Evolutionary conservation across 805 yeast species (phyloP).

Genomic region (Candida awuae): DNA sequence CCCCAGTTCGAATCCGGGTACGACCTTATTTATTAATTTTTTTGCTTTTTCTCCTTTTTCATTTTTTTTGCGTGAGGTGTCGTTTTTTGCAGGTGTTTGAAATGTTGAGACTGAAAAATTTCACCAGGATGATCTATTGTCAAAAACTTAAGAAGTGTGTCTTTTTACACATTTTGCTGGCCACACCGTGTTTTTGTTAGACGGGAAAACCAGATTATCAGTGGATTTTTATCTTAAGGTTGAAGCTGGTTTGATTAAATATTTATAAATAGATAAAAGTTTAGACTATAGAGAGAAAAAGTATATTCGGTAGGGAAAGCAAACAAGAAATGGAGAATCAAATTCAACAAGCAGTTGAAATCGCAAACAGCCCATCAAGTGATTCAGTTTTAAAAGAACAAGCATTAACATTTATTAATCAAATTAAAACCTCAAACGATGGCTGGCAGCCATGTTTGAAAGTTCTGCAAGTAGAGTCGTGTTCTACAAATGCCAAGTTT

Average conservation of each 20-base stretch:
- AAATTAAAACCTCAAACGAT: conserved; percentile 44
- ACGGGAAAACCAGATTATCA: too few species aligned
- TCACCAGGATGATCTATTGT: background rate
- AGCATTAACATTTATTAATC: conserved; percentile 47
- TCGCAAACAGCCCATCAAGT: conserved; percentile 60
- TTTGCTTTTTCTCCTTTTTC: background rate
- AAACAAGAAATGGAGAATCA: conserved; percentile 33
- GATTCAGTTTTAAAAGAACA: conserved; percentile 55
- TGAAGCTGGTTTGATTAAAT: too few species aligned
- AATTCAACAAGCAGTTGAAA: conserved; percentile 80
- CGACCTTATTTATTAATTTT: conserved; percentile 37
- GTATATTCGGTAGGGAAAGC: too few species aligned
- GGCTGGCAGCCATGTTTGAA: conserved; percentile 51
- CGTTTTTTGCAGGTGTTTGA: too few species aligned
- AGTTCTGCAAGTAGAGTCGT: conserved; percentile 26
- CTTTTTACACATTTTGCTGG: too few species aligned
- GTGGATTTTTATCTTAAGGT: too few species aligned
- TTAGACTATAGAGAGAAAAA: too few species aligned
- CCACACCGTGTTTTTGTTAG: too few species aligned
- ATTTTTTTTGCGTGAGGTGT: background rate
- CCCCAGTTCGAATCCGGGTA: conserved; percentile 85
- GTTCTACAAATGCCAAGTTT: conserved; percentile 46
- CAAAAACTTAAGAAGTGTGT: background rate
- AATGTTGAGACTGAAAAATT: background rate
- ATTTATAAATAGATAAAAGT: too few species aligned